Evolutionary conservation across 441 rosid genomes (phyloP), one percentile per base, ranked within the genome.

Genomic region (Aquilaria agallochum): DNA sequence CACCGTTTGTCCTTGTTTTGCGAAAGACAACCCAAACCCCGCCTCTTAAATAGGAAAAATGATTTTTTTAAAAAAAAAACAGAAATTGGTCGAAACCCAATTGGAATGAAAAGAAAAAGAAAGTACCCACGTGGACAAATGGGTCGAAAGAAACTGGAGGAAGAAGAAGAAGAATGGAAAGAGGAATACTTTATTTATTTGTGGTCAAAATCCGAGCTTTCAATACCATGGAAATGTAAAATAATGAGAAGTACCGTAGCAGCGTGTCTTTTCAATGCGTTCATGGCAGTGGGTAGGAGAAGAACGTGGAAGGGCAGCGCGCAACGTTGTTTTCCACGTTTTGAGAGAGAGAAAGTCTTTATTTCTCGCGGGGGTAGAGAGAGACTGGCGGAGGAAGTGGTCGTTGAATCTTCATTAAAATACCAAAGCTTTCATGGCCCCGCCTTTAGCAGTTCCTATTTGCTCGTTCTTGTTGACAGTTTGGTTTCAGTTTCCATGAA

Each of bases 71-170:
- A 51, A 45, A 56, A 59, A 61, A 70, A 54, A 9, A 5, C 5
- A 40, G 55, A 51, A 53, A 10, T 45, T 30, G 20, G 66, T 40
- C 42, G 42, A 36, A 20, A 20, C 49, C 65, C 65, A 48, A 59
- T 42, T 76, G 74, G 72, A 65, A 71, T 58, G 9, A 8, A 66
- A 46, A 40, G 33, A 2, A 68, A 50, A n/a, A 69, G 34, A 45
- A 59, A 65, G 53, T 57, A 45, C 33, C 64, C 60, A 72, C 75
- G 73, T 64, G 73, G 58, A 52, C 9, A 58, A 69, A 42, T 50
- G 27, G 66, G 50, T 33, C 11, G 63, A 46, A 27, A 32, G 56
- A 69, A 9, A 11, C 33, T 50, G 31, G 7, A 27, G 31, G 9
- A 11, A 10, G 34, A 30, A 53, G 31, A 40, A 1, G 6, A 31